phyloP scores from a whole-genome alignment of 2,329 filamentous ascomycete genomes.

The Xylaria sp. region DNA sequence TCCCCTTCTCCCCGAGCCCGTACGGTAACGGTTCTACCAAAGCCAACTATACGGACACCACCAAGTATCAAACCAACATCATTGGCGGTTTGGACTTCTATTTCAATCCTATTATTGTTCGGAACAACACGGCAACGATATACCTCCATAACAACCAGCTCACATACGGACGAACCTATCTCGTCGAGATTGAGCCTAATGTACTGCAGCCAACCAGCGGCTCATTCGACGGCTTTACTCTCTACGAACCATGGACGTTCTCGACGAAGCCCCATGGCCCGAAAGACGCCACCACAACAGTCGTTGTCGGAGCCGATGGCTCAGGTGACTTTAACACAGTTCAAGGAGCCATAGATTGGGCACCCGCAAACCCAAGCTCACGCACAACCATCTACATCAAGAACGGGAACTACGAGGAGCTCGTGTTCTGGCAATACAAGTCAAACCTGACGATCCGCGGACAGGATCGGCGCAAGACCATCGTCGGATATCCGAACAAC shows the following conservation, averaged over 20 bases:
- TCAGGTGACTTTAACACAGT: slow-evolving; percentile 15
- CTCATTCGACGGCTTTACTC: slow-evolving; percentile 11
- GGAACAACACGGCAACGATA: slow-evolving; percentile 13
- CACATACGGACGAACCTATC: slow-evolving; percentile 13
- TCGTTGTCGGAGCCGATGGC: slow-evolving; percentile 12
- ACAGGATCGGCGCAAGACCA: slow-evolving; percentile 5
- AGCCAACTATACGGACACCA: slow-evolving; percentile 15
- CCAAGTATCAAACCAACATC: slow-evolving; percentile 18
- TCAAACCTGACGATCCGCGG: slow-evolving; percentile 12
- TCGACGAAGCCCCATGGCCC: slow-evolving; percentile 10
- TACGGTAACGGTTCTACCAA: slow-evolving; percentile 15
- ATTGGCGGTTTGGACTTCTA: slow-evolving; percentile 18
- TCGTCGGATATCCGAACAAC: slow-evolving; percentile 17
- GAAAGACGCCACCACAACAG: background rate
- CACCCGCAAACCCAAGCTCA: slow-evolving; percentile 9
- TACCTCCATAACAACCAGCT: slow-evolving; percentile 16
- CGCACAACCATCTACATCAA: slow-evolving; percentile 13
- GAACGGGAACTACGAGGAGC: slow-evolving; percentile 15
- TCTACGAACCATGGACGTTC: slow-evolving; percentile 11
- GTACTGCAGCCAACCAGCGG: background rate
- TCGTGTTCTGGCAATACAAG: slow-evolving; percentile 17
- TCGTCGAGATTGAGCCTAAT: slow-evolving; percentile 11
- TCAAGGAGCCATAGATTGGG: slow-evolving; percentile 17
- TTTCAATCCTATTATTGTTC: slow-evolving; percentile 14
- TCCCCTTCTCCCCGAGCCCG: slow-evolving; percentile 14